Evolutionary conservation across 2,329 filamentous ascomycete species (phyloP), one percentile per base, ranked within the genome.

Genomic region (Ophiostoma sp.): DNA sequence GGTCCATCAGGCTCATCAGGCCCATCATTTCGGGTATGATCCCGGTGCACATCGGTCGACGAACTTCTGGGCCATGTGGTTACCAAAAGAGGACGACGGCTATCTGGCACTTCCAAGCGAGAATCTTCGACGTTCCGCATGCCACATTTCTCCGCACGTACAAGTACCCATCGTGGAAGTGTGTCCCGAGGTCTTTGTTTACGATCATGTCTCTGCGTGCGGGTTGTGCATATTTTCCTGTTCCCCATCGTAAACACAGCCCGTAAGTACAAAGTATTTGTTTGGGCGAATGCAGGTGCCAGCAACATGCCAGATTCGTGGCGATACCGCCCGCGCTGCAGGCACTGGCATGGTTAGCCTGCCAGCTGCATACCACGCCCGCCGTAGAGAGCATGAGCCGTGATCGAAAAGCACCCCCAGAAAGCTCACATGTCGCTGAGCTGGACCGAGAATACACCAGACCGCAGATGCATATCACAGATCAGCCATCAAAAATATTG

Each of bases 261-360:
- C 42, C 5, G 42, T n/a, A 61, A 61, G 17, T 42, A 42, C 31
- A n/a, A 19, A 33, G 63, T 31, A 22, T 31, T 31, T 66, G 59
- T 64, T 64, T 64, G 19, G 55, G 8, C 11, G 7, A n/a, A 8
- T 31, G 19, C n/a, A 22, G 42, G 19, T 48, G n/a, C 28, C 8
- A 25, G 45, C 22, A 19, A 25, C 48, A 69, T 55, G n/a, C 48
- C 66, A 55, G 31, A 17, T 17, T 22, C 28, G 28, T 15, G 66
- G 31, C 19, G 28, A 55, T 22, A n/a, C 19, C 66, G 48, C 19
- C 48, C 6, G 6, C 6, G 22, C 15, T n/a, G 42, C 28, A 39
- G 9, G 31, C 31, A 55, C 66, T 69, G 66, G 66, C 48, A 69
- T 69, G 66, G 28, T 9, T 12, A 52, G 17, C 45, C 25, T 52